These are phyloP conservation scores for Melastoma malabathricum DNA, from an alignment of 345 rosid genomes.

Conservation along the genomic window DNA sequence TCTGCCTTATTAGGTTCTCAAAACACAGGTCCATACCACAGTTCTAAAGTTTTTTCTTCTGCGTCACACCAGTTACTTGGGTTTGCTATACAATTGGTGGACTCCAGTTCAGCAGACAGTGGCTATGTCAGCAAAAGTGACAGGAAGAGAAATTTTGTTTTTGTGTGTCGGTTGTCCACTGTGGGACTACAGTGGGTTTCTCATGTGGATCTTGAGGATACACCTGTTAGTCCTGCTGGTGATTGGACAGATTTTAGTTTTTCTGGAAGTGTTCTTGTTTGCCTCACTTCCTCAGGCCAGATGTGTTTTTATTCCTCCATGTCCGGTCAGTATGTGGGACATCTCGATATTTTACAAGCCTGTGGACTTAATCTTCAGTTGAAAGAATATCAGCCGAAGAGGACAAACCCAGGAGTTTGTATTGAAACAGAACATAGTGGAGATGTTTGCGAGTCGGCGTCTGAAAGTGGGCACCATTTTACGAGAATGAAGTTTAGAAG, in stretches of 20 bases:
- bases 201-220: conserved; percentile 43
- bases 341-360: conserved; percentile 38
- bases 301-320: conserved; percentile 43
- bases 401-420: conserved; percentile 14
- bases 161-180: conserved; percentile 47
- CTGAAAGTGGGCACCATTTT: conserved; percentile 12
- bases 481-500: conserved; percentile 53
- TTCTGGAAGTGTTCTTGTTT: conserved; percentile 73
- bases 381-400: conserved; percentile 18
- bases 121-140: conserved; percentile 22
- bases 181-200: conserved; percentile 83
- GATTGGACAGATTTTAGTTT: conserved; percentile 81
- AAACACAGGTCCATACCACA: conserved; percentile 29
- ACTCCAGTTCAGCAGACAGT: conserved; percentile 19
- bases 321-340: conserved; percentile 57
- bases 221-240: conserved; percentile 17
- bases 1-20: conserved; percentile 17
- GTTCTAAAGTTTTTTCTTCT: conserved; percentile 69
- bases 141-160: conserved; percentile 26
- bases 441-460: conserved; percentile 16
- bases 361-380: conserved; percentile 29
- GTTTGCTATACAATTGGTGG: conserved; percentile 41
- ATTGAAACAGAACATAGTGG: conserved; percentile 15
- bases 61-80: conserved; percentile 64
- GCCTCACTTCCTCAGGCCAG: conserved; percentile 60